Conservation (phyloP, 148 eudicot species). For the Fagopyrum homotropicum region DNA sequence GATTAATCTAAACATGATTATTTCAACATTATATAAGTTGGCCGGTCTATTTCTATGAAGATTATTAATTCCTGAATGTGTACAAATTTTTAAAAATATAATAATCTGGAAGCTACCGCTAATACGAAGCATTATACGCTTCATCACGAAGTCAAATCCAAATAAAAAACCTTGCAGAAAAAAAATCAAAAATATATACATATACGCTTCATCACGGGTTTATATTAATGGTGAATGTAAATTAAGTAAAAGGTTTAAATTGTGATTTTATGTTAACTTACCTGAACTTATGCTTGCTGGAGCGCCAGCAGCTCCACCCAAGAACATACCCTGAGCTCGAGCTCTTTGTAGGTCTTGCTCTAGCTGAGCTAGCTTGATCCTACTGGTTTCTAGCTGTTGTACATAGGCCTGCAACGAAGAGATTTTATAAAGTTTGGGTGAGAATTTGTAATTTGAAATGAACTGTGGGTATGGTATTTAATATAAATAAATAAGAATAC, state of each 20-base stretch:
- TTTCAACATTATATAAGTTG: neutral
- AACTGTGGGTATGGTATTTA: too few relatives aligned
- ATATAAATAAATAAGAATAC: conserved; percentile 19
- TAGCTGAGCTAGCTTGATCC: conserved; percentile 76
- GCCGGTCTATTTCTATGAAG: neutral
- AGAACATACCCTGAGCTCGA: conserved; percentile 78
- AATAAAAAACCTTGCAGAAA: neutral
- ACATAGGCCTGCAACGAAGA: conserved; percentile 61
- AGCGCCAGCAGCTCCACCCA: conserved; percentile 67
- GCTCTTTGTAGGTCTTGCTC: conserved; percentile 92
- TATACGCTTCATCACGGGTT: too few relatives aligned
- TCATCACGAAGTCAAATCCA: conserved; percentile 4
- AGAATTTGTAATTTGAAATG: neutral
- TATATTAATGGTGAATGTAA: too few relatives aligned
- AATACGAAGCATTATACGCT: neutral
- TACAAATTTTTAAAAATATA: neutral
- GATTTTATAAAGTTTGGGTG: neutral
- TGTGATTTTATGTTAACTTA: conserved; percentile 18
- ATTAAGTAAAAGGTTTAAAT: neutral
- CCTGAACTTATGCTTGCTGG: conserved; percentile 76
- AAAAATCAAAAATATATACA: neutral
- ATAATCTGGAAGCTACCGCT: neutral
- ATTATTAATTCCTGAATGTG: conserved; percentile 5
- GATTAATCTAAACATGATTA: neutral
- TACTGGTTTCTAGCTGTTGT: conserved; percentile 88